Evolutionary conservation across 176 grass and related monocot genomes (phyloP), one percentile per base, ranked within the genome.

Genomic region (Triticum urartu): DNA sequence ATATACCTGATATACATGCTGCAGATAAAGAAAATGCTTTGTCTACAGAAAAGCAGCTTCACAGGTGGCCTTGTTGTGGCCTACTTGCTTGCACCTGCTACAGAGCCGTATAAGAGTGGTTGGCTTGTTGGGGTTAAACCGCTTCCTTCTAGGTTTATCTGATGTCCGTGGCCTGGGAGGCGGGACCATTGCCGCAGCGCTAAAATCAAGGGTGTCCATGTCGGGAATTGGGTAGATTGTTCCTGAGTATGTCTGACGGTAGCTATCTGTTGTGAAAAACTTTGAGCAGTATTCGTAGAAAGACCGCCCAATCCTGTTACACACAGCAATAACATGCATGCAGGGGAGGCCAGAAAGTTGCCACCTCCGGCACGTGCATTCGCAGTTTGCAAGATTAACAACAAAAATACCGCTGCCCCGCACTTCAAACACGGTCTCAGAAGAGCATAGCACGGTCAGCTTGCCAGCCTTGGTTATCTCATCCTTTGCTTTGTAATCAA

Each of bases 11-110:
- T 80, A 75, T 47, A 79, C 60, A 84, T 40, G 72, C 12, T 73
- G 42, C 43, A 79, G 59, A 75, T 34, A 38, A n/a, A 68, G 48
- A 84, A 80, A 66, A 47, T 60, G n/a, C 22, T 83, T 26, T 28
- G 47, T 67, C 85, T 87, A 91, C 59, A 93, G 75, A 75, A 95
- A 64, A 30, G 77, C 95, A 30, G 77, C 95, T 85, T 98, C 93
- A 64, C 95, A 98, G n/a, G 95, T 98, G 68, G 93, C 93, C 68
- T 98, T 98, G 30, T 98, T 98, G 88, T 98, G 95, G 22, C 95
- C 95, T 66, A 84, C 77, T 86, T 88, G 87, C 87, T 98, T 95
- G 77, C 95, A 98, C 91, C 93, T 93, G 86, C 93, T 95, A 79
- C 95, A 98, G 43, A 95, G 95, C 42, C 95, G 87, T 34, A 98